A percentile compares a stretch with the other conserved stretches of the same genome.
Evolutionary conservation across 306 rosid genomes (phyloP).

Genomic region (Calophaca sinica): DNA sequence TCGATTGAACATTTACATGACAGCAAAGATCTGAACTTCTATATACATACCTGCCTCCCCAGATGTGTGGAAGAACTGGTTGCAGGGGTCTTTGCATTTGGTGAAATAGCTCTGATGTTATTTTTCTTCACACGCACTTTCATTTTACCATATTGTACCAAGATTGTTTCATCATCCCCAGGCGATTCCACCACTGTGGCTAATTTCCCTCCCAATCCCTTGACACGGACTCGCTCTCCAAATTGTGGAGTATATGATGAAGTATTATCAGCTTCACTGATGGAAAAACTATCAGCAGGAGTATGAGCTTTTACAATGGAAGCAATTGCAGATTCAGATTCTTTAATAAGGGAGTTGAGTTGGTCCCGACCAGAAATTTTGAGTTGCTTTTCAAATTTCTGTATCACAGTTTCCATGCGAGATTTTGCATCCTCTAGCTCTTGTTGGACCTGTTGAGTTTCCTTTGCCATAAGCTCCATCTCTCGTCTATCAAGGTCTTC

Average conservation of each 20-base stretch:
- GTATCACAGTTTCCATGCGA: slow-evolving; percentile 67
- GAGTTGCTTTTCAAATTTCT: slow-evolving; percentile 72
- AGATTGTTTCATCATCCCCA: slow-evolving; percentile 66
- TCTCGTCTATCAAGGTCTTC: slow-evolving; percentile 78
- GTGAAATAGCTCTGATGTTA: slow-evolving; percentile 62
- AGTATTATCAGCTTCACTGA: slow-evolving; percentile 48
- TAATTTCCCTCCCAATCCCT: slow-evolving; percentile 73
- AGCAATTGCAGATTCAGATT: slow-evolving; percentile 76
- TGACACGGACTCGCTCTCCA: slow-evolving; percentile 79
- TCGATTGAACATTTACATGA: slow-evolving; percentile 11
- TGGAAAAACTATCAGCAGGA: slow-evolving; percentile 50
- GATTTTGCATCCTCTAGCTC: slow-evolving; percentile 68
- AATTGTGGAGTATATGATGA: slow-evolving; percentile 66
- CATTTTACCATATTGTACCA: slow-evolving; percentile 87
- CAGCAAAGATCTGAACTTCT: slow-evolving; percentile 16
- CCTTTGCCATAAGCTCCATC: slow-evolving; percentile 72
- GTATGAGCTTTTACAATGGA: slow-evolving; percentile 70
- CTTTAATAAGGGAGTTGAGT: slow-evolving; percentile 66
- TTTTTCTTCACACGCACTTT: slow-evolving; percentile 86
- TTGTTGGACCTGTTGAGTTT: slow-evolving; percentile 63
- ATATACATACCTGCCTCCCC: slow-evolving; percentile 66
- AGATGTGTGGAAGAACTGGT: slow-evolving; percentile 52
- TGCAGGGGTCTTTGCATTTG: slow-evolving; percentile 49
- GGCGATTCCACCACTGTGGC: slow-evolving; percentile 78
- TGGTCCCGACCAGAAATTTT: slow-evolving; percentile 58